Evolutionary conservation across 129 eudicot genomes (phyloP), one percentile per base, ranked within the genome.

Genomic region (Centella asiatica): DNA sequence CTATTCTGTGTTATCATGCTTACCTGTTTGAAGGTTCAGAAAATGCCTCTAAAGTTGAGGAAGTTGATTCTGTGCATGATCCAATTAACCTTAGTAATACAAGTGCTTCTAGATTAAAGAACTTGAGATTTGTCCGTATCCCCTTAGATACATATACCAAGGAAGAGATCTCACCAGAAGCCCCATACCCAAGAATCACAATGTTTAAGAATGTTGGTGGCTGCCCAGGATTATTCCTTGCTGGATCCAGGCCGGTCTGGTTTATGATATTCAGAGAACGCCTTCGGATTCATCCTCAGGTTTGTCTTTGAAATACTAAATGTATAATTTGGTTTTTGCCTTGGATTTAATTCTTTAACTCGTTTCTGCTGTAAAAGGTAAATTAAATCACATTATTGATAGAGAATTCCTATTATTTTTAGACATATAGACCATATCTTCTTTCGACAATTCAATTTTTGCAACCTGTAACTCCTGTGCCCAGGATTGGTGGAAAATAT

Each of bases 241-340:
- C 86, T 34, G 96, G 99, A 22, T 77, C 90, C 54, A 67, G 96
- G 61, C 99, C 99, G 45, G 78, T 87, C n/a, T 93, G 99, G 99
- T 84, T 87, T 68, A 87, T 93, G 99, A 60, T 82, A 57, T 93
- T 93, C 69, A 72, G 96, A 66, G 99, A 83, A 57, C 96, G 99
- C 34, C 75, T 93, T 60, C 85, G 99, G 52, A 67, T 93, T 44
- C 99, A 93, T 78, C 96, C 99, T 20, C 99, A 93, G 95, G 99
- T 87, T 47, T 61, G 68, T 51, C 36, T 26, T 46, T 51, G 55
- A 37, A 42, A 11, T 34, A 11, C 17, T 34, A 25, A 17, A 4
- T 27, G 15, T 3, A 24, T 26, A 19, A 48, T 53, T 11, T 53
- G 9, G 34, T 27, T 25, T 24, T 26, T 13, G 6, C 26, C 3